These are phyloP conservation scores for Neonothopanus nambi DNA, from an alignment of 1,284 basidiomycete genomes.

Conservation along the genomic window DNA sequence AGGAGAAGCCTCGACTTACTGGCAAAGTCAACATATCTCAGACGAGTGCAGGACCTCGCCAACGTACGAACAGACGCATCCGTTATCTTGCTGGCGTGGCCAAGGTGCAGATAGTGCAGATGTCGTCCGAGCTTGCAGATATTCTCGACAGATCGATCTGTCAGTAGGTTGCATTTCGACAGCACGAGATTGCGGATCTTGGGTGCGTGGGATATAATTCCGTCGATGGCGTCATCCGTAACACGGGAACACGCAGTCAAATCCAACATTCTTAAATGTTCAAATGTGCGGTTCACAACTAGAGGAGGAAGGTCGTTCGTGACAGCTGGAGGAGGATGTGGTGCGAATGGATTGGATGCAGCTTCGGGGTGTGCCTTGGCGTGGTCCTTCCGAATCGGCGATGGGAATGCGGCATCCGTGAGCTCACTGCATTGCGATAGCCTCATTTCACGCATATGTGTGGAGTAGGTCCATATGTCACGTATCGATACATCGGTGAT, in stretches of 20 bases:
- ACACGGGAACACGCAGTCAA: conserved; percentile 83
- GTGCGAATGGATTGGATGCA: conserved; percentile 51
- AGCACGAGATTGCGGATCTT: conserved; percentile 92
- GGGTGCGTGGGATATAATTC: conserved; percentile 85
- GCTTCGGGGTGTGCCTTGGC: conserved; percentile 28
- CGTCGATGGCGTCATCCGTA: conserved; percentile 89
- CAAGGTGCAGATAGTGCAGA: conserved; percentile 94
- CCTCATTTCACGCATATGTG: conserved; percentile 89
- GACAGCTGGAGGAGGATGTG: conserved; percentile 23
- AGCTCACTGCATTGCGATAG: conserved; percentile 80
- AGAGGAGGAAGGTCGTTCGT: conserved; percentile 61
- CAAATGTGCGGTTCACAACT: conserved; percentile 60
- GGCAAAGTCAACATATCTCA: conserved; percentile 96
- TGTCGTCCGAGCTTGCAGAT: conserved; percentile 90
- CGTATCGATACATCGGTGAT: conserved; percentile 82
- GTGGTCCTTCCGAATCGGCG: conserved; percentile 45
- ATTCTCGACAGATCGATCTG: conserved; percentile 83
- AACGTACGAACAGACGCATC: conserved; percentile 86
- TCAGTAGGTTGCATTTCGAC: conserved; percentile 87
- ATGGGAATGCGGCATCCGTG: conserved; percentile 88
- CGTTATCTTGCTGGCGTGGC: conserved; percentile 88
- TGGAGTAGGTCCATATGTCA: conserved; percentile 81
- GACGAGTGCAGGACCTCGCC: conserved; percentile 86
- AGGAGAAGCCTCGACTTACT: conserved; percentile 54
- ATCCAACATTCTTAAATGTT: conserved; percentile 87